Evolutionary conservation across 23 red algal genomes (phyloP), one percentile per base, ranked within the genome.

Genomic region (Gracilaria gracilis): DNA sequence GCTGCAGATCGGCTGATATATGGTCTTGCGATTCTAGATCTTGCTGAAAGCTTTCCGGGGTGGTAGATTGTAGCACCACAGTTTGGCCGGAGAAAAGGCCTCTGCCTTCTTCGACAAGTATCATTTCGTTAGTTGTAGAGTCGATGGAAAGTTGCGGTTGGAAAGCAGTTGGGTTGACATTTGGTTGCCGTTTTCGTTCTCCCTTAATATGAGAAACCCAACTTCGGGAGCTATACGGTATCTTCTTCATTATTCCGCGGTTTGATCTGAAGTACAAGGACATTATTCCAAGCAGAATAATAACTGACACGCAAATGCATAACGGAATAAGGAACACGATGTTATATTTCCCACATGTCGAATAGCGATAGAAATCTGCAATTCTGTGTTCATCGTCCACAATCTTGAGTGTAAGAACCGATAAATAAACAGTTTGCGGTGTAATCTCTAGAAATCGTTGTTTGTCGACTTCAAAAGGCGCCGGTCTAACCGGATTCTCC

Each of bases 341-440:
- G 14, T 70, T 65, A 44, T 70, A 85, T 25, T 70, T 54, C 23
- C 81, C 81, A 57, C 81, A 85, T 5, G 48, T 29, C 5, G 40
- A 39, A 35, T 85, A 85, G 1, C 48, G 32, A 27, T 75, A 75
- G 20, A 46, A 75, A 75, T 75, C 66, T 44, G 46, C 83, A 8
- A 7, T 57, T 5, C 75, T 39, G 23, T 74, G 37, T 19, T 67
- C 46, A 49, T 86, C 83, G 27, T 86, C 83, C 13, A 86, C 67
- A 57, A 86, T 73, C 44, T 86, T 86, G 20, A 86, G 25, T 3
- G 59, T 73, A 9, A 86, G 38, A 20, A 86, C 66, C 3, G 83
- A 70, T 17, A 64, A 36, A 74, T 86, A 86, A 9, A 86, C 66
- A 14, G 61, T 36, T 44, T 73, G 46, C 32, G 13, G 57, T 13